Evolutionary conservation across 106 monocot species (phyloP).

Genomic region (Dioscorea dumetorum): DNA sequence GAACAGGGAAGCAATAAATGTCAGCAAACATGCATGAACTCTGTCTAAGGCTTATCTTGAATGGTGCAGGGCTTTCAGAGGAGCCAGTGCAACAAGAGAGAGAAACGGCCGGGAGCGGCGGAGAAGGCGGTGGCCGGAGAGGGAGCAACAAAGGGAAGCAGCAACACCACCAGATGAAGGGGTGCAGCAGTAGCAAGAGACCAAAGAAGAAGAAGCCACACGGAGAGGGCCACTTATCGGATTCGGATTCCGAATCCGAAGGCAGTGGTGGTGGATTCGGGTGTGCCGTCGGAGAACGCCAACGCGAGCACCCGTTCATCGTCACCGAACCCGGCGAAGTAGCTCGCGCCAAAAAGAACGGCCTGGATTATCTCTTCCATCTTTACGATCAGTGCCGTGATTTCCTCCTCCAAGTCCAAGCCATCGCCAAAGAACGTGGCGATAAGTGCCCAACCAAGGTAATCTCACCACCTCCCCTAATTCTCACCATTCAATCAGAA

Average conservation of each 20-base stretch:
- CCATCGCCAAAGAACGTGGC: constrained; percentile 62
- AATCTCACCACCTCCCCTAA: background rate
- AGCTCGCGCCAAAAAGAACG: constrained; percentile 97
- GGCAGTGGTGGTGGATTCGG: constrained; percentile 7
- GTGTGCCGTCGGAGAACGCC: constrained; percentile 38
- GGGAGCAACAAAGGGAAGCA: constrained; percentile 8
- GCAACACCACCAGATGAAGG: background rate
- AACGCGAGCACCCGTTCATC: constrained; percentile 95
- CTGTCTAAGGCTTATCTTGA: too few species aligned
- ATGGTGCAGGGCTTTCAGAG: constrained; percentile 60
- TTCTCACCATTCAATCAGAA: background rate
- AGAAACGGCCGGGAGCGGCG: constrained; percentile 62
- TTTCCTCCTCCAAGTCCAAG: constrained; percentile 80
- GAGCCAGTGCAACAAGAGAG: constrained; percentile 58
- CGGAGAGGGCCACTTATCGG: constrained; percentile 17
- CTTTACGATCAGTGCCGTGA: constrained; percentile 90
- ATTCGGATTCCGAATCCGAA: constrained; percentile 22
- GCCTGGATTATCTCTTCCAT: constrained; percentile 90
- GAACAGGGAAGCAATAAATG: too few species aligned
- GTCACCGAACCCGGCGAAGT: constrained; percentile 99
- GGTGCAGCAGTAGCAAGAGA: constrained; percentile 1
- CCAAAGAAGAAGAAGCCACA: constrained; percentile 20
- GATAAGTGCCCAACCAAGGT: constrained; percentile 99
- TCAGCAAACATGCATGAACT: too few species aligned
- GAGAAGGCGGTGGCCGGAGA: constrained; percentile 22